Base-by-base conservation (phyloP, 2,329 filamentous ascomycete genomes). In the Nemania sp. region DNA sequence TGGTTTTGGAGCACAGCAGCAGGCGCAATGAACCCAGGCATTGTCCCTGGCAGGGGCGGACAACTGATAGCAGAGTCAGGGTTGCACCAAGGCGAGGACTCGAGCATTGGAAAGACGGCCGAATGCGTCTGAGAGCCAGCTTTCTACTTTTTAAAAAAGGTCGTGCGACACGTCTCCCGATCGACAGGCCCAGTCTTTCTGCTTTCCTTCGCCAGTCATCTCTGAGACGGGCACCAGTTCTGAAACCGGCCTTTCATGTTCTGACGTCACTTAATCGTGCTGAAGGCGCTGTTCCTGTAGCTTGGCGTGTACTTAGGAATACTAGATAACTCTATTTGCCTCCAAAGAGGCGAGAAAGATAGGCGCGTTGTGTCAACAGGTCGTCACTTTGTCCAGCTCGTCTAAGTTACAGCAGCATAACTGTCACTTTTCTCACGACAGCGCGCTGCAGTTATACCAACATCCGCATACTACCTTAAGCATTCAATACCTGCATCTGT, bases 251-350 rank as follows among this genome's bases (percentile, higher is more conserved):
- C 50, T 49, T 42, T 50, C 15, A 45, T 20, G 20, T 46, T 30
- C 36, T 57, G 54, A 57, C 54, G 54, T 57, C 54, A 57, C 51
- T 41, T n/a, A 9, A 43, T 33, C 37, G 46, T 22, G 33, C 33
- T 34, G 20, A 24, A 43, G 9, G 23, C 30, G 30, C 20, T 23
- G 36, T 41, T 26, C 36, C 33, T 44, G 40, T 31, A 24, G 11
- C n/a, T 37, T 26, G 3, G 8, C 12, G 36, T 39, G 23, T 11
- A 5, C 9, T 6, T 39, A 22, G 7, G 6, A 9, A 26, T 11
- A 9, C 37, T 17, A 24, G 26, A 24, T 15, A 47, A 47, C 47
- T 31, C 34, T 43, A 56, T 33, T 43, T 33, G 47, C 23, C 24
- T 36, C 48, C 31, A 37, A 45, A 23, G 26, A 14, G 17, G 26